A percentile compares a stretch with the other conserved stretches of the same genome.
These are phyloP conservation scores for Phaeophleospora eucalypticola DNA, from an alignment of 2,329 filamentous ascomycete species.

Conservation along the genomic window DNA sequence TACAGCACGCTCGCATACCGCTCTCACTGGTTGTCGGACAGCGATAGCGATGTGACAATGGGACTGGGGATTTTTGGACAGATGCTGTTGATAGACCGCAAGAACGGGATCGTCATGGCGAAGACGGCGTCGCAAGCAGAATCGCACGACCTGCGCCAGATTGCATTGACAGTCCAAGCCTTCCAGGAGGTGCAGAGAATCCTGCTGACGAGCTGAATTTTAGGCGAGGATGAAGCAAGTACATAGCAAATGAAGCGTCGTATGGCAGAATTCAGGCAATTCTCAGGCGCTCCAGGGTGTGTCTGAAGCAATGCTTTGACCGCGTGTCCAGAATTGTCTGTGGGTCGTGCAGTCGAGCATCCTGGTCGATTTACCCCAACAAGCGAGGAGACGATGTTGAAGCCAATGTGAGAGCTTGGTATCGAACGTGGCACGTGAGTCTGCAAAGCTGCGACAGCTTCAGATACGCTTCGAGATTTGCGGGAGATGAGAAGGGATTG, in stretches of 20 bases:
- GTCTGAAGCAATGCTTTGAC: too few species aligned
- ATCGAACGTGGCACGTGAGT: too few species aligned
- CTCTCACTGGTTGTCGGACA: conserved; percentile 14
- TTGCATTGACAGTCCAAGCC: conserved; percentile 9
- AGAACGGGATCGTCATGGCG: conserved; percentile 23
- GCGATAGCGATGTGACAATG: conserved; percentile 11
- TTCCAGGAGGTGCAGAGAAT: conserved; percentile 15
- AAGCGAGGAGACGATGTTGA: too few species aligned
- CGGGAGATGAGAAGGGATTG: too few species aligned
- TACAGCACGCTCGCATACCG: conserved; percentile 16
- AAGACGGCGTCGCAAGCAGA: conserved; percentile 18
- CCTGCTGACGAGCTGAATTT: neutral
- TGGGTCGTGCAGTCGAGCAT: too few species aligned
- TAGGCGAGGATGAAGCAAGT: too few species aligned
- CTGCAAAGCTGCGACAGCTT: too few species aligned
- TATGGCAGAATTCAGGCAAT: neutral
- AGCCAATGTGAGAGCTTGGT: too few species aligned
- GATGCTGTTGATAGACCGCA: conserved; percentile 20
- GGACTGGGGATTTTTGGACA: conserved; percentile 22
- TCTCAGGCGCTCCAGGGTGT: neutral
- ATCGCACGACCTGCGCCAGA: conserved; percentile 7
- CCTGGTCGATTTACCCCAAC: too few species aligned
- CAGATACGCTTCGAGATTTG: too few species aligned
- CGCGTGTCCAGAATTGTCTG: too few species aligned
- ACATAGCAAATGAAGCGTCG: too few species aligned